These are phyloP conservation scores for Cyberlindnera sargentensis DNA, from an alignment of 805 yeast genomes.

Conservation along the genomic window DNA sequence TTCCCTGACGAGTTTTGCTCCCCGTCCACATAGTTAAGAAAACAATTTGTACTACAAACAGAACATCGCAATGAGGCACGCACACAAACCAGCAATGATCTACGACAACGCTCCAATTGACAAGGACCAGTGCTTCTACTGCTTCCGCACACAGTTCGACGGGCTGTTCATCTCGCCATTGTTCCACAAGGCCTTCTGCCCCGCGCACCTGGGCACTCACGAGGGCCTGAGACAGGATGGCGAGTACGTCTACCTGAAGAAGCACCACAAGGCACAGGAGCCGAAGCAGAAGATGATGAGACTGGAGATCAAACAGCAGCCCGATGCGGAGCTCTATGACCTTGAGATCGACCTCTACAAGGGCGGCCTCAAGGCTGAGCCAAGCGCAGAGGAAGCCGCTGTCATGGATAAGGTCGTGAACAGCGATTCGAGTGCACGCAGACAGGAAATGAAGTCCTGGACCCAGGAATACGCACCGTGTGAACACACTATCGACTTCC, in stretches of 20 bases:
- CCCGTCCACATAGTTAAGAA: no score
- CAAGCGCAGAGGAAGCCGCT: conserved; percentile 21
- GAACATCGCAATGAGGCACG: no score
- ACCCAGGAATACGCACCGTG: conserved; percentile 81
- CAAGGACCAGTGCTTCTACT: conserved; percentile 88
- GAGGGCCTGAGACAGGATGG: conserved; percentile 33
- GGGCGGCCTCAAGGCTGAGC: conserved; percentile 21
- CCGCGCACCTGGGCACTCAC: conserved; percentile 57
- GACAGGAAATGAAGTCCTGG: conserved; percentile 83
- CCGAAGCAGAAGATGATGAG: conserved; percentile 42
- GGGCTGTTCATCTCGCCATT: conserved; percentile 74
- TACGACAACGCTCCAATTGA: conserved; percentile 37
- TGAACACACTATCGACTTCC: conserved; percentile 57
- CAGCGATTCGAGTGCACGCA: conserved; percentile 51
- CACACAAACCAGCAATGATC: neutral
- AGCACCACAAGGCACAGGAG: conserved; percentile 37
- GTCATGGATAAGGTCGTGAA: conserved; percentile 38
- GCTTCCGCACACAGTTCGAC: conserved; percentile 63
- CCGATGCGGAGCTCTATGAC: conserved; percentile 58
- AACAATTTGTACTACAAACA: no score
- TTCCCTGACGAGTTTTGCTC: neutral
- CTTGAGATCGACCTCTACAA: conserved; percentile 23
- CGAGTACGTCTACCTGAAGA: conserved; percentile 52
- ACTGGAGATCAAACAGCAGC: conserved; percentile 56
- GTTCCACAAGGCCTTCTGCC: conserved; percentile 67